Evolutionary conservation across 345 rosid genomes (phyloP).

Genomic region (Arabis alpina): DNA sequence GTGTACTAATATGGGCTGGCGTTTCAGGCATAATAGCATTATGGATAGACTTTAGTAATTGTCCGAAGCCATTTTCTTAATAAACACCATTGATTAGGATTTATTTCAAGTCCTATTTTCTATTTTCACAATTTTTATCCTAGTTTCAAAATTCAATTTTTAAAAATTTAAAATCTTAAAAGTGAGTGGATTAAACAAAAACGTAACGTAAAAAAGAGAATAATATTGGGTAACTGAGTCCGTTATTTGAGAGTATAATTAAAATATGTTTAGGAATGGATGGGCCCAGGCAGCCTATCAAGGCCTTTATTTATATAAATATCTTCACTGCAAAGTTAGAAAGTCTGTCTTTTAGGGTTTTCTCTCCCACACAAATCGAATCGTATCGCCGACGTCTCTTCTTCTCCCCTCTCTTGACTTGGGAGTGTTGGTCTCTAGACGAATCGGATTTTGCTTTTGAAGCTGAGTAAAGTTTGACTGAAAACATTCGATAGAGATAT

Average conservation of each 20-base stretch:
- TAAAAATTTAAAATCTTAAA: conserved; percentile 1
- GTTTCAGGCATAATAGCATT: too few relatives aligned
- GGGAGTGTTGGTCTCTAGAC: not conserved
- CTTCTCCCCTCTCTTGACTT: not conserved
- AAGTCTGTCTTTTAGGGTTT: conserved; percentile 17
- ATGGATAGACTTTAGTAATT: too few relatives aligned
- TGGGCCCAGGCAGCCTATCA: not conserved
- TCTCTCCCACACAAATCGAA: conserved; percentile 20
- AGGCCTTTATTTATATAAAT: conserved; percentile 11
- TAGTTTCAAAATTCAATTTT: not conserved
- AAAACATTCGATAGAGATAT: not conserved
- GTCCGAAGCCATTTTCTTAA: too few relatives aligned
- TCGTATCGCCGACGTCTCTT: conserved; percentile 29
- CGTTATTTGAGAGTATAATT: not conserved
- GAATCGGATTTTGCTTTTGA: not conserved
- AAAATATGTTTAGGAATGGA: conserved; percentile 16
- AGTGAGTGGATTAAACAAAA: not conserved
- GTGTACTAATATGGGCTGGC: too few relatives aligned
- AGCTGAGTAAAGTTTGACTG: not conserved
- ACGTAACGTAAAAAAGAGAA: not conserved
- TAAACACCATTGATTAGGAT: not conserved
- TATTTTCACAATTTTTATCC: too few relatives aligned
- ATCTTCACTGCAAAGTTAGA: not conserved
- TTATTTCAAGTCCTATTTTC: too few relatives aligned
- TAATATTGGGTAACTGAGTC: not conserved